Percentiles rank a stretch among this genome's conserved stretches.
These are phyloP conservation scores for Cryptococcus sp. DNA, from an alignment of 1,284 basidiomycete genomes.

Conservation along the genomic window DNA sequence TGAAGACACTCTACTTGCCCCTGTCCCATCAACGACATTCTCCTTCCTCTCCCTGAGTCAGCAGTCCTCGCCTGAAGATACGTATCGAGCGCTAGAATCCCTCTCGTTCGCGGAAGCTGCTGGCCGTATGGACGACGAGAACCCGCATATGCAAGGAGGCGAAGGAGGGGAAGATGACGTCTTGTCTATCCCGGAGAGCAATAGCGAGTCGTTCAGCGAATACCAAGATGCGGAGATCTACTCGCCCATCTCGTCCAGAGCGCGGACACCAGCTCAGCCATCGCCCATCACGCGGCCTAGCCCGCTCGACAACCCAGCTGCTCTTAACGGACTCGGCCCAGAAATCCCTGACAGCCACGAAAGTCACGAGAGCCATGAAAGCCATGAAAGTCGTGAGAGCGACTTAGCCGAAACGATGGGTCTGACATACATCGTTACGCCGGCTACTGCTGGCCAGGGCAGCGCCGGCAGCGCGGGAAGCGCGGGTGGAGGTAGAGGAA, in stretches of 20 bases:
- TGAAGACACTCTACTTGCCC: background rate
- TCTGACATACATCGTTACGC: conserved; percentile 13
- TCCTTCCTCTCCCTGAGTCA: conserved; percentile 35
- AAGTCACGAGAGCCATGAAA: no score
- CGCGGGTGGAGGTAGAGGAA: no score
- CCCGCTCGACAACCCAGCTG: background rate
- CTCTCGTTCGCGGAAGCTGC: conserved; percentile 2
- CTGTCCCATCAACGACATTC: conserved; percentile 23
- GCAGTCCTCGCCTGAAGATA: conserved; percentile 21
- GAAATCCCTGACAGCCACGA: no score
- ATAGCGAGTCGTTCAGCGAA: conserved; percentile 2
- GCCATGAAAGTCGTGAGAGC: background rate
- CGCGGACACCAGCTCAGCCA: conserved; percentile 2
- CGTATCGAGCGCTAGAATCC: conserved; percentile 4
- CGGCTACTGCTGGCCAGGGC: background rate
- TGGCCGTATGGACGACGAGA: background rate
- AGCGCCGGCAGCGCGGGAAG: no score
- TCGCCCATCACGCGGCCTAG: conserved; percentile 1
- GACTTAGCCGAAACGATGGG: conserved; percentile 7
- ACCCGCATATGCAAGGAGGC: background rate
- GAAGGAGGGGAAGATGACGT: conserved; percentile 19
- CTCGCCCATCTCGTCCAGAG: conserved; percentile 17
- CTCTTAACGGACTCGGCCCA: no score
- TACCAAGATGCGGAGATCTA: conserved; percentile 34
- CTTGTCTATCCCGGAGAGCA: conserved; percentile 19